Evolutionary conservation across 176 grass and related monocot genomes (phyloP).

Genomic region (Ampelocalamus luodianensis): DNA sequence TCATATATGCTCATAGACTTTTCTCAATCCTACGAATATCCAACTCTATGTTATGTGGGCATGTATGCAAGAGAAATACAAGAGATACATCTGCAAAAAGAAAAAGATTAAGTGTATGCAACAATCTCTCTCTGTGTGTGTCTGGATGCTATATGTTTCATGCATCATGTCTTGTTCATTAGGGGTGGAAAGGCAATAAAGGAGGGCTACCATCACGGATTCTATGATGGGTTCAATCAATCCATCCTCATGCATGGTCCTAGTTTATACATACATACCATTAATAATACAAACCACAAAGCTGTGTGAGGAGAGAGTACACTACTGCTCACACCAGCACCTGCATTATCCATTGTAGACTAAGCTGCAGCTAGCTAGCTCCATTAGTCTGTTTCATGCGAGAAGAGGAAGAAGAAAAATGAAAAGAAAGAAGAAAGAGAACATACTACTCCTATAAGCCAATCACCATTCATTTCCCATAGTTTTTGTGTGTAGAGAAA

Average conservation of each 20-base stretch:
- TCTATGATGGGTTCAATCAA: constrained; percentile 95
- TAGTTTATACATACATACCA: neutral
- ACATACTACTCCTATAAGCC: neutral
- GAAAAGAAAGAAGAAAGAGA: neutral
- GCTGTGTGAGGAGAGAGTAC: neutral
- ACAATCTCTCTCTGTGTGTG: neutral
- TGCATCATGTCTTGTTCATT: constrained; percentile 58
- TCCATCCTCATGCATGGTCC: constrained; percentile 58
- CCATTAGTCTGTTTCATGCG: no score
- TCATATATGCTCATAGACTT: no score
- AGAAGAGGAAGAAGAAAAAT: neutral
- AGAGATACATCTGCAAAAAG: neutral
- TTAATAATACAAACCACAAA: constrained; percentile 11
- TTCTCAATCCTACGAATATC: neutral
- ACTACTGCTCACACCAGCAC: neutral
- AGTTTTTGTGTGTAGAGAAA: constrained; percentile 33
- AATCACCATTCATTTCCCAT: neutral
- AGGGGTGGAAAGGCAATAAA: constrained; percentile 28
- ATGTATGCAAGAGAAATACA: neutral
- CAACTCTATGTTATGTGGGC: neutral
- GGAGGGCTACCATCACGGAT: constrained; percentile 58
- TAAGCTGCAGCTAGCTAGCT: neutral
- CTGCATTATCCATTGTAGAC: constrained; percentile 20
- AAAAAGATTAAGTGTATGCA: neutral
- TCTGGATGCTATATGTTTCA: constrained; percentile 41